phyloP scores from a whole-genome alignment of 1,284 basidiomycete species.

The Papiliotrema fonsecae region DNA sequence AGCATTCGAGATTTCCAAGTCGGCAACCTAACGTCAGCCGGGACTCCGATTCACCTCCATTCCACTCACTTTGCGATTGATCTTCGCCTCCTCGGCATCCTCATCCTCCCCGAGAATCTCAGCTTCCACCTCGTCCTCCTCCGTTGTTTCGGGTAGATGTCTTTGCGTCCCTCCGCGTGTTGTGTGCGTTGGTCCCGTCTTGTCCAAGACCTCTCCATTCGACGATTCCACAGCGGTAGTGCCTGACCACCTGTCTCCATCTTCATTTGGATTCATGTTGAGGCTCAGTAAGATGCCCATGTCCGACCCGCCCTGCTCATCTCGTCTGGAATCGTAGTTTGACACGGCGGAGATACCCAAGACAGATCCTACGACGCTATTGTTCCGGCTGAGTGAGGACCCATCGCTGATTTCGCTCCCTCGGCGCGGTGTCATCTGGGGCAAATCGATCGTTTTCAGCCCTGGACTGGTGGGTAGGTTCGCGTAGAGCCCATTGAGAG shows the following conservation, averaged over 20 bases:
- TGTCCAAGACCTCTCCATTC: not conserved
- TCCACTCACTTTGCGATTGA: conserved; percentile 39
- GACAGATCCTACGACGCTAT: conserved; percentile 7
- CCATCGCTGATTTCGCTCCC: conserved; percentile 3
- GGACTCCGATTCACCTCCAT: not conserved
- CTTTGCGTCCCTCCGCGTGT: conserved; percentile 3
- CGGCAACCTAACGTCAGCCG: conserved; percentile 32
- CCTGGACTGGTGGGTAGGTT: conserved; percentile 22
- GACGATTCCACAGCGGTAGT: not conserved
- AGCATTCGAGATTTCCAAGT: conserved; percentile 45
- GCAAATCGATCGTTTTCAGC: conserved; percentile 30
- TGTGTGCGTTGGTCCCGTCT: not conserved
- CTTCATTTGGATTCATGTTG: not conserved
- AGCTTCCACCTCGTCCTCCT: conserved; percentile 1
- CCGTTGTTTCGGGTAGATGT: not conserved
- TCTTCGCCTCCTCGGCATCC: conserved; percentile 29
- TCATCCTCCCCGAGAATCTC: conserved; percentile 12
- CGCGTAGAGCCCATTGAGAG: conserved; percentile 7
- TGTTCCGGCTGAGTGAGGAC: not conserved
- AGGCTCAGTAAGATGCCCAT: not conserved
- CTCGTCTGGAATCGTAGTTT: not conserved
- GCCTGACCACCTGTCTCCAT: not conserved
- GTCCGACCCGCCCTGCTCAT: not conserved
- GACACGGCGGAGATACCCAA: not conserved
- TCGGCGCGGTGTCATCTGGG: conserved; percentile 24